These are phyloP conservation scores for Leccinellum albellum DNA, from an alignment of 768 basidiomycete genomes.

Conservation along the genomic window DNA sequence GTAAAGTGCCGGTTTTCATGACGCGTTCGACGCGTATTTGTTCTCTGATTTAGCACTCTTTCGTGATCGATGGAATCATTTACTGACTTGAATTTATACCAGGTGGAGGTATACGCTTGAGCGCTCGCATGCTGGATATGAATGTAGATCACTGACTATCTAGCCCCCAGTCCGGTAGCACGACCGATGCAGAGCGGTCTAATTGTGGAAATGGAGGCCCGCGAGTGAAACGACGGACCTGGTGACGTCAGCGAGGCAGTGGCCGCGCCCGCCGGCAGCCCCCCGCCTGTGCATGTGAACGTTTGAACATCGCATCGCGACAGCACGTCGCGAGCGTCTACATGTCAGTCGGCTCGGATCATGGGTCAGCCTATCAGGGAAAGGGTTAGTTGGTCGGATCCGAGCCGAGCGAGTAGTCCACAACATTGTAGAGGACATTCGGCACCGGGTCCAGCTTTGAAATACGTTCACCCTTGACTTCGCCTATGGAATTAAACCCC, in stretches of 20 bases:
- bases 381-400: not conserved
- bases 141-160: not conserved
- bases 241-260: not conserved
- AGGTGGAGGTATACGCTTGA: not conserved
- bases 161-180: not conserved
- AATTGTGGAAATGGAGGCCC: not conserved
- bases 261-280: not conserved
- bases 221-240: too few species aligned
- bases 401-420: not conserved
- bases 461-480: not conserved
- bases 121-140: not conserved
- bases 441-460: not conserved
- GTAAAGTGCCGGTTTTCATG: constrained; percentile 15
- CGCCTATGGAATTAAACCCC: not conserved
- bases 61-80: not conserved
- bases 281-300: not conserved
- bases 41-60: constrained; percentile 18
- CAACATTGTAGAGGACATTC: not conserved
- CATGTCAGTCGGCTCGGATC: not conserved
- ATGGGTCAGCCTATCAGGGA: not conserved
- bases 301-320: not conserved
- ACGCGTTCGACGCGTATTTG: constrained; percentile 11
- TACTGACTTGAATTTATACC: constrained; percentile 4
- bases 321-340: not conserved
- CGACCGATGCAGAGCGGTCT: not conserved